A percentile compares a stretch with the other conserved stretches of the same genome.
Conservation (phyloP, 345 rosid species). For the Camelina hispida region DNA sequence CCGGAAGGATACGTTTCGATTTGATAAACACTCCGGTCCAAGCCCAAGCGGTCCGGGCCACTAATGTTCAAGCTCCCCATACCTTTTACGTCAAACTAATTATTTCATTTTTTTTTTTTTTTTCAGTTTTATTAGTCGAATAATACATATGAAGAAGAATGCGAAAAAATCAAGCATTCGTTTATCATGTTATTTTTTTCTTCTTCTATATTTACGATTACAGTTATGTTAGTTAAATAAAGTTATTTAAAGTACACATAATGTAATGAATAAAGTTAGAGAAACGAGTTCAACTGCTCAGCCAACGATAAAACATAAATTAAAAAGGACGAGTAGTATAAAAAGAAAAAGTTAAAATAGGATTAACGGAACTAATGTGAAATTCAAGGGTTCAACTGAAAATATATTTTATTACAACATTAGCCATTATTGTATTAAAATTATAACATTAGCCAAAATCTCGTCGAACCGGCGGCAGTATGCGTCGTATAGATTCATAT, state of each 20-base stretch:
- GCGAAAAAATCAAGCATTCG: background rate
- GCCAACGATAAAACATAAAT: background rate
- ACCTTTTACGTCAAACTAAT: background rate
- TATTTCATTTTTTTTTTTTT: slow-evolving; percentile 19
- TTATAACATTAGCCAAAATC: background rate
- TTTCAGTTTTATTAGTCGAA: background rate
- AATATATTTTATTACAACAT: background rate
- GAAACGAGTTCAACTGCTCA: background rate
- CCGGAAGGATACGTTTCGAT: slow-evolving; percentile 32
- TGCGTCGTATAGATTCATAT: slow-evolving; percentile 19
- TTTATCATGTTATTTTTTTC: background rate
- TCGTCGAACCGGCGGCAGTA: background rate
- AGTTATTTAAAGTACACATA: background rate
- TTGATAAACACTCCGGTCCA: slow-evolving; percentile 51
- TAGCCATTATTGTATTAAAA: background rate
- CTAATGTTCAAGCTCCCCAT: slow-evolving; percentile 5
- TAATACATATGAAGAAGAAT: background rate
- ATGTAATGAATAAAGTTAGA: slow-evolving; percentile 5
- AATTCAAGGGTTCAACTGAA: background rate
- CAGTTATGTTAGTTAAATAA: background rate
- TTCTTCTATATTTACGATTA: background rate
- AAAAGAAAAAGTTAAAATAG: background rate
- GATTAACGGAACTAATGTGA: background rate
- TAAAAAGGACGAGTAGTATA: too few species aligned
- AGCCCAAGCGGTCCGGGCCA: slow-evolving; percentile 51